phyloP scores from a whole-genome alignment of 495 filamentous ascomycete genomes.

The Neurospora africana region DNA sequence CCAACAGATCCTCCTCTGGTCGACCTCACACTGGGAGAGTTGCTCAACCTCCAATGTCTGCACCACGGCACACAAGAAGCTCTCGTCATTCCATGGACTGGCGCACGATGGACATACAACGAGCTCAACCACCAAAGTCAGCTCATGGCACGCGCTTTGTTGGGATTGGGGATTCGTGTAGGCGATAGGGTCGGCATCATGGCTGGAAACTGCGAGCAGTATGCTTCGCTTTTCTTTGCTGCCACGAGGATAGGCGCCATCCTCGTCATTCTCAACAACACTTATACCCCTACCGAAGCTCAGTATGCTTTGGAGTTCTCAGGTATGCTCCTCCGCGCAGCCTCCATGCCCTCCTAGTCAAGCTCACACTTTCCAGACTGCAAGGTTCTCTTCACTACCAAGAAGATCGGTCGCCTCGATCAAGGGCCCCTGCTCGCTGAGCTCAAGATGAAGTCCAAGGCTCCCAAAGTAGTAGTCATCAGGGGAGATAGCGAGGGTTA shows the following conservation, averaged over 20 bases:
- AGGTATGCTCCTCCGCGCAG: conserved; percentile 27
- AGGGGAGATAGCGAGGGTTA: conserved; percentile 40
- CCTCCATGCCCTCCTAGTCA: background rate
- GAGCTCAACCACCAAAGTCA: conserved; percentile 51
- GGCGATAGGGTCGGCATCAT: conserved; percentile 60
- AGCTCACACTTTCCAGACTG: conserved; percentile 30
- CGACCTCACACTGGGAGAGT: conserved; percentile 50
- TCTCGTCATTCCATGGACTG: conserved; percentile 56
- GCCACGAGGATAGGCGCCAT: conserved; percentile 55
- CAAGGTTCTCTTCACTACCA: conserved; percentile 53
- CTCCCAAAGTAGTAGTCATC: conserved; percentile 43
- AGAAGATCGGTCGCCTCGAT: conserved; percentile 47
- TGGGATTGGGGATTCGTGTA: conserved; percentile 48
- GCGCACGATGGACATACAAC: conserved; percentile 55
- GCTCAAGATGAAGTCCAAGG: conserved; percentile 30
- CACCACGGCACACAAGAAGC: conserved; percentile 51
- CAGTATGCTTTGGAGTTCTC: conserved; percentile 54
- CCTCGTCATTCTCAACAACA: conserved; percentile 61
- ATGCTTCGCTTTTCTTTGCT: conserved; percentile 58
- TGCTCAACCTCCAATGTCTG: conserved; percentile 50
- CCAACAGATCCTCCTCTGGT: conserved; percentile 49
- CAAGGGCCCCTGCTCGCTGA: conserved; percentile 43
- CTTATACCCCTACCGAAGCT: conserved; percentile 55
- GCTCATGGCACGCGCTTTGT: conserved; percentile 46
- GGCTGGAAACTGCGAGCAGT: conserved; percentile 63